Conservation (phyloP, 2,329 filamentous ascomycete genomes). For the Cordyceps tenuipes region DNA sequence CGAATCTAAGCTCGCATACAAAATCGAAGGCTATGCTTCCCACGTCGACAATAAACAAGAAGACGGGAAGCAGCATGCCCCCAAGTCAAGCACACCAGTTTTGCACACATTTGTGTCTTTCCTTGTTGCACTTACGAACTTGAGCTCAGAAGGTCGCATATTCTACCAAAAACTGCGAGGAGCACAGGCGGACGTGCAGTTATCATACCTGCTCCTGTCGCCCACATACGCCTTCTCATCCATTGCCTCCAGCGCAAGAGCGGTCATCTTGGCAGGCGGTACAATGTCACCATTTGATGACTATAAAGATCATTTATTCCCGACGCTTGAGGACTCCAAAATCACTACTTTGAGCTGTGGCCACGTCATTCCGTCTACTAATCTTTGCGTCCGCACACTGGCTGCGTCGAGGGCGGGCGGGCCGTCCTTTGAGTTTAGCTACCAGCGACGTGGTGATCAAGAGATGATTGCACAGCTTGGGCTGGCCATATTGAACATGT, state of each 20-base stretch:
- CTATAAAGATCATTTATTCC: slow-evolving; percentile 79
- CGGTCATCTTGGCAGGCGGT: slow-evolving; percentile 84
- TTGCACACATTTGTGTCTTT: slow-evolving; percentile 53
- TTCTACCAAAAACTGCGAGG: slow-evolving; percentile 47
- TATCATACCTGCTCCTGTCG: slow-evolving; percentile 84
- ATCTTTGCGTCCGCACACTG: slow-evolving; percentile 71
- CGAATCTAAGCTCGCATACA: slow-evolving; percentile 85
- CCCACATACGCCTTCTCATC: slow-evolving; percentile 87
- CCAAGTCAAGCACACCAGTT: slow-evolving; percentile 35
- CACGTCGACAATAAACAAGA: slow-evolving; percentile 46
- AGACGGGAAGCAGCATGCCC: slow-evolving; percentile 17
- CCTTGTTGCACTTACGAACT: slow-evolving; percentile 75
- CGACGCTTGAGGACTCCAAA: slow-evolving; percentile 53
- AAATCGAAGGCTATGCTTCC: slow-evolving; percentile 81
- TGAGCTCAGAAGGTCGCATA: slow-evolving; percentile 61
- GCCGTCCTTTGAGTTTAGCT: slow-evolving; percentile 76
- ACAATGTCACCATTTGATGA: slow-evolving; percentile 97
- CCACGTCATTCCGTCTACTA: slow-evolving; percentile 80
- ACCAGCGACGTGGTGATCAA: slow-evolving; percentile 61
- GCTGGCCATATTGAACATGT: slow-evolving; percentile 60
- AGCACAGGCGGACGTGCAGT: slow-evolving; percentile 39
- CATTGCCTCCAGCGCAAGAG: slow-evolving; percentile 73
- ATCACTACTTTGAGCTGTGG: slow-evolving; percentile 84
- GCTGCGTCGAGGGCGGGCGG: slow-evolving; percentile 31
- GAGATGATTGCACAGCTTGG: slow-evolving; percentile 69